These are phyloP conservation scores for Angomonas ambiguus DNA, from an alignment of 208 protist genomes.

Conservation along the genomic window DNA sequence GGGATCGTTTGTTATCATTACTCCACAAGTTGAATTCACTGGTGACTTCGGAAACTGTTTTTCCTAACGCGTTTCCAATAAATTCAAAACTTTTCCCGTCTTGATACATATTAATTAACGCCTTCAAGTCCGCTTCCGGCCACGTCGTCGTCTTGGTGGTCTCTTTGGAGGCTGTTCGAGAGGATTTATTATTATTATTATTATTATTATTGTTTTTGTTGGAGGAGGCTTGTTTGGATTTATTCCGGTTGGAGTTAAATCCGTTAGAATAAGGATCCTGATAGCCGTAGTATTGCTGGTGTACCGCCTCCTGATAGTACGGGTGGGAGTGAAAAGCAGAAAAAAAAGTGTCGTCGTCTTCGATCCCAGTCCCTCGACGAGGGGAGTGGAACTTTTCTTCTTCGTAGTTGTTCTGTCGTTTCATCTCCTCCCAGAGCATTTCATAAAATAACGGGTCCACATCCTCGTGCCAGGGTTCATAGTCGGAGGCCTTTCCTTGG, in stretches of 20 bases:
- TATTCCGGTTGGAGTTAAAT: slow-evolving; percentile 15
- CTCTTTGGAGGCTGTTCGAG: slow-evolving; percentile 2
- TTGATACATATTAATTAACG: slow-evolving; percentile 88
- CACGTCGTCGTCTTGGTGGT: slow-evolving; percentile 57
- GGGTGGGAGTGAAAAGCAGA: too few relatives aligned
- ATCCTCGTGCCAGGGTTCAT: slow-evolving; percentile 83
- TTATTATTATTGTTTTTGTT: slow-evolving; percentile 9
- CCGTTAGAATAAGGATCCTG: neutral
- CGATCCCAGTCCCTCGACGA: slow-evolving; percentile 8
- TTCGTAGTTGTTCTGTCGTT: slow-evolving; percentile 62
- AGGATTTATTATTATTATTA: slow-evolving; percentile 8
- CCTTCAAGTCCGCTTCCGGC: slow-evolving; percentile 62
- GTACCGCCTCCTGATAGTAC: too few relatives aligned
- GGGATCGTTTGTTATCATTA: slow-evolving; percentile 39
- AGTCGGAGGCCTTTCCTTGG: slow-evolving; percentile 29
- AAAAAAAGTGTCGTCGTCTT: slow-evolving; percentile 14
- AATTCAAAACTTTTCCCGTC: slow-evolving; percentile 91
- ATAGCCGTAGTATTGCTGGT: slow-evolving; percentile 9
- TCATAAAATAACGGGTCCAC: slow-evolving; percentile 84
- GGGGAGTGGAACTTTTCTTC: slow-evolving; percentile 27
- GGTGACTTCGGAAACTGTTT: slow-evolving; percentile 49
- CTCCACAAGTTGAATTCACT: slow-evolving; percentile 86
- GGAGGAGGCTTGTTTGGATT: slow-evolving; percentile 8
- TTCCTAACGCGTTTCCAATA: slow-evolving; percentile 84
- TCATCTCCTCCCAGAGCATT: slow-evolving; percentile 91